Conservation (phyloP, 2,329 filamentous ascomycete species). For the Blastomyces percursus region DNA sequence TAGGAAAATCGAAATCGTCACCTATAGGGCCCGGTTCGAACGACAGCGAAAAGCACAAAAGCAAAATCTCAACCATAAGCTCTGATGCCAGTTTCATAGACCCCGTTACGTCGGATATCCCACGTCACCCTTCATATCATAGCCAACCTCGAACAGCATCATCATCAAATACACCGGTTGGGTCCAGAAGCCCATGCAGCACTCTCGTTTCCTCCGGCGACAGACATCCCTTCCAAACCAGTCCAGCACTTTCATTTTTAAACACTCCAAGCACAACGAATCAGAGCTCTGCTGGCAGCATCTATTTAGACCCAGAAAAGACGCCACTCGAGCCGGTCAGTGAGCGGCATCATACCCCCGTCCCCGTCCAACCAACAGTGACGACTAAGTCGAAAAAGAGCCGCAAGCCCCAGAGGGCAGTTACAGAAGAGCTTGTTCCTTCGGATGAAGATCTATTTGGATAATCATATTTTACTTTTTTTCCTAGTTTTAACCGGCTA, state of each 20-base stretch:
- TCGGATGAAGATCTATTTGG: constrained; percentile 7
- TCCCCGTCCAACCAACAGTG: not conserved
- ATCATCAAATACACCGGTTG: not conserved
- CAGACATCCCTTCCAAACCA: not conserved
- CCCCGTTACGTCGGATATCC: constrained; percentile 9
- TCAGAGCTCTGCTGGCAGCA: not conserved
- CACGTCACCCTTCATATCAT: constrained; percentile 14
- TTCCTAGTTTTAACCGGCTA: not conserved
- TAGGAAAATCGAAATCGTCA: constrained; percentile 9
- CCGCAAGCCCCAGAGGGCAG: not conserved
- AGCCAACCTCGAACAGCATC: not conserved
- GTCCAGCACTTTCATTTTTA: constrained; percentile 2
- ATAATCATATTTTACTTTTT: not conserved
- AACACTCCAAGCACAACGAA: not conserved
- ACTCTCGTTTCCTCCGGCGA: not conserved
- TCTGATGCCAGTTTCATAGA: constrained; percentile 4
- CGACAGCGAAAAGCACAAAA: not conserved
- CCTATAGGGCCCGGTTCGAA: constrained; percentile 1
- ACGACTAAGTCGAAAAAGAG: not conserved
- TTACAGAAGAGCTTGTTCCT: constrained; percentile 8
- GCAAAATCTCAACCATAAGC: constrained; percentile 4
- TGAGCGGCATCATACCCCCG: not conserved
- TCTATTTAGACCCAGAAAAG: constrained; percentile 2
- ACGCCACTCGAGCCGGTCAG: constrained; percentile 1
- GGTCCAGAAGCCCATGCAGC: constrained; percentile 1